Evolutionary conservation across 2,329 filamentous ascomycete genomes (phyloP).

Genomic region (Pseudogymnoascus sp.): DNA sequence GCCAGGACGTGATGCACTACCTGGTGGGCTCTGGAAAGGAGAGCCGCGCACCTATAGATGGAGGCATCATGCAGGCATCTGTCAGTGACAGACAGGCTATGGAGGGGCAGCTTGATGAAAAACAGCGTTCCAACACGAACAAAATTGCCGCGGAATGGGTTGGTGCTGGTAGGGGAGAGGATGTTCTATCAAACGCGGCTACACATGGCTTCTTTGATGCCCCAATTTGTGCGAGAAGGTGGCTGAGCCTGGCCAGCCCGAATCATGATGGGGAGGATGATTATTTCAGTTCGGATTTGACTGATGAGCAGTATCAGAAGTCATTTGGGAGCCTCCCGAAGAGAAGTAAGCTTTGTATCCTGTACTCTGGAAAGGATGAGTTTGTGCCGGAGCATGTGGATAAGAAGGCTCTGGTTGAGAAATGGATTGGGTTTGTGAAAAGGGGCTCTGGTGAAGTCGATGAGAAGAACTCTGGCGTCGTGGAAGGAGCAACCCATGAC

Average conservation of each 20-base stretch:
- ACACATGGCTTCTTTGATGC: slow-evolving; percentile 27
- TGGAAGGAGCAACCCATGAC: slow-evolving; percentile 43
- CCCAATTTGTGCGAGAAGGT: slow-evolving; percentile 48
- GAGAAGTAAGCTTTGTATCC: slow-evolving; percentile 37
- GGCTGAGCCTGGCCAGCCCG: slow-evolving; percentile 49
- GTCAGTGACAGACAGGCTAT: slow-evolving; percentile 55
- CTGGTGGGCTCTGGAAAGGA: slow-evolving; percentile 30
- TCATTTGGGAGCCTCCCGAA: slow-evolving; percentile 49
- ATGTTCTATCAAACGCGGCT: slow-evolving; percentile 33
- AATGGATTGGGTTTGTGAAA: slow-evolving; percentile 39
- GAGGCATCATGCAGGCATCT: slow-evolving; percentile 57
- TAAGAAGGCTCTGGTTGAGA: slow-evolving; percentile 37
- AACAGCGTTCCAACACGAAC: slow-evolving; percentile 28
- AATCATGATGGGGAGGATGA: slow-evolving; percentile 53
- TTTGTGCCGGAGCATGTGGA: slow-evolving; percentile 40
- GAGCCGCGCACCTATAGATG: slow-evolving; percentile 37
- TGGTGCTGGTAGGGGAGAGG: slow-evolving; percentile 33
- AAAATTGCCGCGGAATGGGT: slow-evolving; percentile 35
- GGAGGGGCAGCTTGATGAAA: slow-evolving; percentile 29
- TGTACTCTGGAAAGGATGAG: slow-evolving; percentile 44
- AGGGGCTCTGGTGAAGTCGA: slow-evolving; percentile 39
- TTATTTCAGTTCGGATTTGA: slow-evolving; percentile 58
- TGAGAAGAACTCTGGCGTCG: slow-evolving; percentile 38
- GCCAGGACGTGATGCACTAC: slow-evolving; percentile 61
- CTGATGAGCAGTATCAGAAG: slow-evolving; percentile 38